phyloP scores from a whole-genome alignment of 2,329 filamentous ascomycete genomes.

The Aspergillus sojae region DNA sequence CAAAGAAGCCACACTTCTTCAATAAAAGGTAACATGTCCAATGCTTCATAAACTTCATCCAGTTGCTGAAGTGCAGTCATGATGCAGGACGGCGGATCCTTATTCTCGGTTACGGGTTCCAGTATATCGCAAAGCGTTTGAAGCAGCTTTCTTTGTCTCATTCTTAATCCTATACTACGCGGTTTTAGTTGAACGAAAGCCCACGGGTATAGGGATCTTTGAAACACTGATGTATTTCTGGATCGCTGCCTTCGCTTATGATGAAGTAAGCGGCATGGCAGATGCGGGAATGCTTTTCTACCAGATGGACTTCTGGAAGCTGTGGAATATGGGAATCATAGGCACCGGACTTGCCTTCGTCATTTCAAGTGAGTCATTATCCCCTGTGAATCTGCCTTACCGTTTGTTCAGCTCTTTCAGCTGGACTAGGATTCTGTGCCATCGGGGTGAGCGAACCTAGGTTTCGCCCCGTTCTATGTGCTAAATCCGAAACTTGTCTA shows the following conservation, averaged over 20 bases:
- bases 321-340: conserved; percentile 75
- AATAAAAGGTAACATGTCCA: conserved; percentile 53
- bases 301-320: conserved; percentile 78
- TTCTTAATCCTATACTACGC: conserved; percentile 82
- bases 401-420: conserved; percentile 6
- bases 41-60: neutral
- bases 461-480: neutral
- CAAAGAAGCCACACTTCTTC: conserved; percentile 77
- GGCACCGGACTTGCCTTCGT: conserved; percentile 72
- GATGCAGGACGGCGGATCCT: conserved; percentile 64
- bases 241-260: conserved; percentile 85
- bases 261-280: conserved; percentile 80
- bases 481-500: conserved; percentile 32
- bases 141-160: conserved; percentile 76
- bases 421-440: conserved; percentile 5
- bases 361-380: conserved; percentile 62
- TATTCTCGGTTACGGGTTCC: conserved; percentile 78
- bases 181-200: conserved; percentile 76
- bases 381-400: conserved; percentile 25
- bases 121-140: conserved; percentile 81
- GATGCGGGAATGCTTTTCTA: conserved; percentile 89
- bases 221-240: conserved; percentile 81
- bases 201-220: conserved; percentile 64
- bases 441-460: neutral
- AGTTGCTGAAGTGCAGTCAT: conserved; percentile 4